Evolutionary conservation across 129 eudicot genomes (phyloP).

Genomic region (Scalesia atractyloides): DNA sequence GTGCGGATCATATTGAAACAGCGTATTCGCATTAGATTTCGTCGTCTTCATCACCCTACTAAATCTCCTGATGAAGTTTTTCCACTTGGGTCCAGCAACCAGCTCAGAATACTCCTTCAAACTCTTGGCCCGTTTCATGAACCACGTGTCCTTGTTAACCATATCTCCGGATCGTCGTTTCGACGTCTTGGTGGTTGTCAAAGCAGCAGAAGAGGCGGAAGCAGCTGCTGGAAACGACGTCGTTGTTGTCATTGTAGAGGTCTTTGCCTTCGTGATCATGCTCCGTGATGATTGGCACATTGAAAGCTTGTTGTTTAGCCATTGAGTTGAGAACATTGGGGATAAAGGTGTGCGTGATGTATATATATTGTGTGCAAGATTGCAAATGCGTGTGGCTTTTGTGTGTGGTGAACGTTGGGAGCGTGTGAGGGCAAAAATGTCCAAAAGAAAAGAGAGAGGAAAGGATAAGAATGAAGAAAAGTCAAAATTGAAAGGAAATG

Average conservation of each 20-base stretch:
- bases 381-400: constrained; percentile 41
- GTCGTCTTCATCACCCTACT: constrained; percentile 48
- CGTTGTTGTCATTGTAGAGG: constrained; percentile 21
- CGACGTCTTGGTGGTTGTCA: constrained; percentile 30
- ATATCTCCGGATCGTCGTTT: constrained; percentile 35
- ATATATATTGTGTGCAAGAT: not conserved
- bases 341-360: constrained; percentile 3
- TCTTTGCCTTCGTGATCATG: constrained; percentile 32
- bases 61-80: constrained; percentile 65
- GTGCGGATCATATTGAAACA: constrained; percentile 62
- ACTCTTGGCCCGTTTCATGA: constrained; percentile 44
- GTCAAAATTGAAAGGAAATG: constrained; percentile 31
- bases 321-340: constrained; percentile 3
- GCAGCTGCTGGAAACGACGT: constrained; percentile 27
- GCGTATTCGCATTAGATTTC: constrained; percentile 35
- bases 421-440: constrained; percentile 22
- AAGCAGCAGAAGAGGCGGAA: constrained; percentile 45
- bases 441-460: not conserved
- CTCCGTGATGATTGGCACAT: constrained; percentile 30
- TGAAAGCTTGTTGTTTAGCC: constrained; percentile 27
- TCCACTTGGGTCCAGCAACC: constrained; percentile 92
- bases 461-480: not conserved
- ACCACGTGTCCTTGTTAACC: constrained; percentile 49
- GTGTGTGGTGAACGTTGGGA: constrained; percentile 22
- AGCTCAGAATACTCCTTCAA: constrained; percentile 67